phyloP scores from a whole-genome alignment of 2,329 filamentous ascomycete species.

The Monilinia laxa region DNA sequence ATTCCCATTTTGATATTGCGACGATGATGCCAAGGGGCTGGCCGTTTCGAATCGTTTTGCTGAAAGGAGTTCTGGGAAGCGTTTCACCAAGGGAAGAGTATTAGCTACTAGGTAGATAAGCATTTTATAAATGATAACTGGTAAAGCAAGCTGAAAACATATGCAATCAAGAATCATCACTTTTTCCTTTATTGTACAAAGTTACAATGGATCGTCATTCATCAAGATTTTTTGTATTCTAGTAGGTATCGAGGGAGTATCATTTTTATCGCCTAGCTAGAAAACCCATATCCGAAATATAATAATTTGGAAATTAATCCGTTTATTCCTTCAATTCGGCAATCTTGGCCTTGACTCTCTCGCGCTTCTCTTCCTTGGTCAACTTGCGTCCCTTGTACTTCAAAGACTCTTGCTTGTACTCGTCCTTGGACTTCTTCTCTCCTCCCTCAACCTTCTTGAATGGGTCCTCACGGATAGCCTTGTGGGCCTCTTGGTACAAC shows the following conservation, averaged over 20 bases:
- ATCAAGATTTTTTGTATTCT: constrained; percentile 3
- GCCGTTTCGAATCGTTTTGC: too few species aligned
- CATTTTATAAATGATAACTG: neutral
- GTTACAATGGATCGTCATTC: constrained; percentile 1
- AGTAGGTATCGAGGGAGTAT: constrained; percentile 5
- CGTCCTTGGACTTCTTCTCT: constrained; percentile 93
- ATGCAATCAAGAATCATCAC: neutral
- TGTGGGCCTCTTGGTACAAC: constrained; percentile 90
- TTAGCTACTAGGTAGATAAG: too few species aligned
- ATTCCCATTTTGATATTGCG: too few species aligned
- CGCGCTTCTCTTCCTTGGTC: constrained; percentile 77
- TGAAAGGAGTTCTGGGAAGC: too few species aligned
- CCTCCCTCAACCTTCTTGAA: constrained; percentile 82
- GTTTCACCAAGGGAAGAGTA: too few species aligned
- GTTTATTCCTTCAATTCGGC: constrained; percentile 63
- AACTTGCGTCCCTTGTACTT: constrained; percentile 82
- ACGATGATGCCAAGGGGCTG: too few species aligned
- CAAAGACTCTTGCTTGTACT: constrained; percentile 93
- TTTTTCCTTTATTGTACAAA: neutral
- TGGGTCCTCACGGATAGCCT: constrained; percentile 94
- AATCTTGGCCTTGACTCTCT: constrained; percentile 88
- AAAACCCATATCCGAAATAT: constrained; percentile 27
- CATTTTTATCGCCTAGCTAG: constrained; percentile 18
- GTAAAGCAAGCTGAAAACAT: neutral
- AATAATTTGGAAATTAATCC: constrained; percentile 26